Evolutionary conservation across 768 basidiomycete species (phyloP).

Genomic region (Boletellus ananiceps): DNA sequence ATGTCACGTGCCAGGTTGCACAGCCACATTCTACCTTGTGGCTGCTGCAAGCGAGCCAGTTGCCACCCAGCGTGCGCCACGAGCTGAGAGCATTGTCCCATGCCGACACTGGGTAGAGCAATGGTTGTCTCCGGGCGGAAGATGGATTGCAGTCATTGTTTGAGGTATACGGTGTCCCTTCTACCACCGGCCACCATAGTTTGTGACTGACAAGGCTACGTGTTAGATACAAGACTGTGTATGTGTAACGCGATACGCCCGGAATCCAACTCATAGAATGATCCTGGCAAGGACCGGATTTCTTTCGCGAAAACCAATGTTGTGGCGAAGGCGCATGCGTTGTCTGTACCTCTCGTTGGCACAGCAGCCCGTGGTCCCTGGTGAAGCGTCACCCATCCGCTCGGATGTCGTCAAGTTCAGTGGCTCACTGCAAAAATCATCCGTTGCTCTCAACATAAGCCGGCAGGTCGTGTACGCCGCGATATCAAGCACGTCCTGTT

Average conservation of each 20-base stretch:
- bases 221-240: too few species aligned
- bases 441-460: slow-evolving; percentile 36
- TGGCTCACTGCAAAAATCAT: slow-evolving; percentile 54
- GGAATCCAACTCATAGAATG: slow-evolving; percentile 12
- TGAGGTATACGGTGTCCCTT: slow-evolving; percentile 58
- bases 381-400: background rate
- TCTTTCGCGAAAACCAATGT: slow-evolving; percentile 13
- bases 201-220: slow-evolving; percentile 30
- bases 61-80: slow-evolving; percentile 15
- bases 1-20: slow-evolving; percentile 22
- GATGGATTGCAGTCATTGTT: slow-evolving; percentile 54
- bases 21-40: background rate
- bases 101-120: slow-evolving; percentile 2
- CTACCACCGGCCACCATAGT: slow-evolving; percentile 63
- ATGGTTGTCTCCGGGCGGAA: slow-evolving; percentile 30
- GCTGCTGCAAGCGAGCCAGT: too few species aligned
- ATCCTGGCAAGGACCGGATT: slow-evolving; percentile 13
- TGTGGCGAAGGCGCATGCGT: slow-evolving; percentile 40
- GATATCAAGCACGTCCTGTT: slow-evolving; percentile 49
- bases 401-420: background rate
- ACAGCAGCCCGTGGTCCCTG: slow-evolving; percentile 49
- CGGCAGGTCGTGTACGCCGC: slow-evolving; percentile 45
- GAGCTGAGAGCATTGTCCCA: slow-evolving; percentile 18
- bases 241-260: too few species aligned
- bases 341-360: slow-evolving; percentile 52